Conservation (phyloP, 2,329 filamentous ascomycete genomes). For the Phialophora verrucosa region DNA sequence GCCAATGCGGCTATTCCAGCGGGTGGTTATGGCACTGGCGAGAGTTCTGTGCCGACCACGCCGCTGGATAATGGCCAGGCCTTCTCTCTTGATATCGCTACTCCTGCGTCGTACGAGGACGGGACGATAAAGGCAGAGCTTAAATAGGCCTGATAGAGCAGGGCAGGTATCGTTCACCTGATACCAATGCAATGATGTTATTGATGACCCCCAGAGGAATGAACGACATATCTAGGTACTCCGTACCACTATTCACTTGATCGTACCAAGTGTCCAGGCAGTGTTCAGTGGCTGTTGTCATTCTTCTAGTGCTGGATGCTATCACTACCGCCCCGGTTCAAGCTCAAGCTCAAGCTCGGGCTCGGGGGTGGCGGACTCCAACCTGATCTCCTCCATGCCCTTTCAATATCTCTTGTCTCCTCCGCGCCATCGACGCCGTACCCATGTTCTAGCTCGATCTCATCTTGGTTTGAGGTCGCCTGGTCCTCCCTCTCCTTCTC, state of each 20-base stretch:
- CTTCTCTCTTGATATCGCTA: conserved; percentile 14
- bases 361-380: neutral
- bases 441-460: neutral
- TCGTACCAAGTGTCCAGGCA: neutral
- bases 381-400: neutral
- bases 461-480: neutral
- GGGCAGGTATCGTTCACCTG: neutral
- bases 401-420: neutral
- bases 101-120: neutral
- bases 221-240: neutral
- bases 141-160: neutral
- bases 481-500: conserved; percentile 6
- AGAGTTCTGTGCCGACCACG: conserved; percentile 21
- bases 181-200: neutral
- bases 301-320: neutral
- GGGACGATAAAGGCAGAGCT: neutral
- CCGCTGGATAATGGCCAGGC: conserved; percentile 8
- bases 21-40: conserved; percentile 9
- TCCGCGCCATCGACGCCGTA: neutral
- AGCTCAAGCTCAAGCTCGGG: neutral
- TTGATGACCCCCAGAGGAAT: neutral
- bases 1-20: neutral
- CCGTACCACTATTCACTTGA: neutral
- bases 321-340: neutral
- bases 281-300: neutral